Percentiles rank a stretch among this genome's conserved stretches.
Conservation (phyloP, 176 grass and related monocot genomes). For the Triticum turgidum region DNA sequence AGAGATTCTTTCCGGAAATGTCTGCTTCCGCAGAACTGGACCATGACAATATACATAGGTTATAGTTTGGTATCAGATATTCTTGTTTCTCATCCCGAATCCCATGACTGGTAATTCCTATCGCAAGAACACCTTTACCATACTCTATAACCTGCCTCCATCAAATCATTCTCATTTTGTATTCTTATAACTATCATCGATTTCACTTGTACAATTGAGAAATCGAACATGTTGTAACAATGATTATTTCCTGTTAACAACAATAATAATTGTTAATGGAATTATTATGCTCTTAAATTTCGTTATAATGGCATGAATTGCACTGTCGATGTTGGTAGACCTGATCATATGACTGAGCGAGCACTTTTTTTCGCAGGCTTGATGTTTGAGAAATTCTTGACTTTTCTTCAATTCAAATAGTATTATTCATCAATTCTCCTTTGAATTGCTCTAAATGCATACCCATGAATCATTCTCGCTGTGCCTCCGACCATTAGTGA, state of each 20-base stretch:
- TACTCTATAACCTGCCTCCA: conserved; percentile 23
- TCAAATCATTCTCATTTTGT: conserved; percentile 12
- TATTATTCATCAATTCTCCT: neutral
- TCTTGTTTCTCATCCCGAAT: conserved; percentile 4
- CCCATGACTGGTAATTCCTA: conserved; percentile 5
- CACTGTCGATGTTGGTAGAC: neutral
- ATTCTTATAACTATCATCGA: conserved; percentile 14
- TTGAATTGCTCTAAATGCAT: neutral
- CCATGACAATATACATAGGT: conserved; percentile 6
- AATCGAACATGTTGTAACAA: conserved; percentile 32
- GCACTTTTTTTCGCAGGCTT: neutral
- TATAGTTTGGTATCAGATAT: conserved; percentile 25
- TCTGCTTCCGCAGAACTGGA: conserved; percentile 11
- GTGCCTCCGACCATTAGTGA: neutral
- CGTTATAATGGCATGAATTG: neutral
- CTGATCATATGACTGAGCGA: neutral
- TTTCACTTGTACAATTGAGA: conserved; percentile 8
- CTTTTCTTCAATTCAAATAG: neutral
- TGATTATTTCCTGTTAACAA: conserved; percentile 22
- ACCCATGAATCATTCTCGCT: neutral
- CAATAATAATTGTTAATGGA: conserved; percentile 6
- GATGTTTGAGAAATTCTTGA: neutral
- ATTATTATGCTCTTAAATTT: neutral
- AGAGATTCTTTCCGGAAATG: neutral
- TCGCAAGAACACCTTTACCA: conserved; percentile 21